Percentiles rank a stretch among this genome's conserved stretches.
These are phyloP conservation scores for Suillus sp. DNA, from an alignment of 768 basidiomycete genomes.

Conservation along the genomic window DNA sequence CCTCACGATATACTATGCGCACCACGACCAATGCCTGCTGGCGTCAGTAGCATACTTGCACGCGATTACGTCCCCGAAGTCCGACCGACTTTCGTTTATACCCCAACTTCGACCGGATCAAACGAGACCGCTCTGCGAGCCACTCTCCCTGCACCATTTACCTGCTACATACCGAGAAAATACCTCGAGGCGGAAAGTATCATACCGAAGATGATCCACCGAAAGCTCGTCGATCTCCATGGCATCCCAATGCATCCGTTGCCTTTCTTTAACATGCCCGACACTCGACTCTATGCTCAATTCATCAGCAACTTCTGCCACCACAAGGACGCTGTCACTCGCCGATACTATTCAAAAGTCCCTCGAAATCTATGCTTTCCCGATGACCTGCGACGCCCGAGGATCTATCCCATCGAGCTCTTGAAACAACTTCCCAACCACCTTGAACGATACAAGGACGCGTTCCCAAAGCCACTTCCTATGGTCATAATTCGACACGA, in stretches of 20 bases:
- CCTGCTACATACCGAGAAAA: conserved; percentile 16
- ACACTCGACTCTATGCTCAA: not conserved
- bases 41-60: not conserved
- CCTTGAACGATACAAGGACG: conserved; percentile 16
- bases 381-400: not conserved
- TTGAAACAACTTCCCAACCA: conserved; percentile 18
- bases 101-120: not conserved
- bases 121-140: not conserved
- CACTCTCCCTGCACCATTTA: conserved; percentile 27
- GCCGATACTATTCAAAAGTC: not conserved
- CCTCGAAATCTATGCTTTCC: not conserved
- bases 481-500: conserved; percentile 20
- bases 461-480: conserved; percentile 25
- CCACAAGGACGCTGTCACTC: not conserved
- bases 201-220: not conserved
- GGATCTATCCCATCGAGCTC: conserved; percentile 16
- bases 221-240: not conserved
- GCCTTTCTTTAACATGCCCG: not conserved
- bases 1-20: not conserved
- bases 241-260: not conserved
- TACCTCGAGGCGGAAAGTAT: not conserved
- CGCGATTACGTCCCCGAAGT: not conserved
- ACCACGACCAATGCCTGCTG: not conserved
- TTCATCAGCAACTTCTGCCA: not conserved
- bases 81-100: not conserved